Base-by-base conservation (phyloP, 441 rosid species). In the Erodium moschatum region DNA sequence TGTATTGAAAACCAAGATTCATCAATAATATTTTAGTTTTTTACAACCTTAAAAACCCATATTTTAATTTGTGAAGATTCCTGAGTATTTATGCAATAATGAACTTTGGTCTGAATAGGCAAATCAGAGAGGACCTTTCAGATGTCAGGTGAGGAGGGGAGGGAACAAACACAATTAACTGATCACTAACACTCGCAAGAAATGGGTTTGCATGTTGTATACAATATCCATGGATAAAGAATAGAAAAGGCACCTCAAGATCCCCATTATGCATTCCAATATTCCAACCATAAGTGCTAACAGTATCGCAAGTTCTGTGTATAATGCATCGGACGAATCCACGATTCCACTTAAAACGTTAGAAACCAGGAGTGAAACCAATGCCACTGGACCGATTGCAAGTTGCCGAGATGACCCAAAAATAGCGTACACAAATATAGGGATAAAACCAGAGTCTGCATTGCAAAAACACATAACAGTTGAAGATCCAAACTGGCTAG, bases 391-490 rank as follows among this genome's bases (percentile, higher is more conserved):
- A 74, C 97, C 97, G 69, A 89, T 80, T 29, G 97, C 97, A 79
- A 92, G 89, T 83, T 92, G 97, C 50, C 96, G 92, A 61, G 97
- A 92, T 13, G 97, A 89, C 67, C 97, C 97, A 58, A 92, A 89
- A 66, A 89, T 65, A 20, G 87, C 89, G 73, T 92, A 89, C 65
- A 89, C 87, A 80, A 88, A 92, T 71, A 92, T 77, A 15, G 97
- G 97, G 76, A 92, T 82, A 78, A 92, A 89, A 44, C 95, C 93
- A 76, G 86, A 77, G 74, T 92, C 97, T 92, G 75, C 80, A 77
- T 73, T 77, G 78, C 81, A 79, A 70, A 82, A 75, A 70, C 76
- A 67, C 67, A 31, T 42, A 15, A 70, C 18, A 67, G 38, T 69
- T 73, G 31, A 29, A 74, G 72, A 24, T 19, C 72, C 13, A 71